Evolutionary conservation across 495 filamentous ascomycete species (phyloP).

Genomic region (Aspergillus conjunctus): DNA sequence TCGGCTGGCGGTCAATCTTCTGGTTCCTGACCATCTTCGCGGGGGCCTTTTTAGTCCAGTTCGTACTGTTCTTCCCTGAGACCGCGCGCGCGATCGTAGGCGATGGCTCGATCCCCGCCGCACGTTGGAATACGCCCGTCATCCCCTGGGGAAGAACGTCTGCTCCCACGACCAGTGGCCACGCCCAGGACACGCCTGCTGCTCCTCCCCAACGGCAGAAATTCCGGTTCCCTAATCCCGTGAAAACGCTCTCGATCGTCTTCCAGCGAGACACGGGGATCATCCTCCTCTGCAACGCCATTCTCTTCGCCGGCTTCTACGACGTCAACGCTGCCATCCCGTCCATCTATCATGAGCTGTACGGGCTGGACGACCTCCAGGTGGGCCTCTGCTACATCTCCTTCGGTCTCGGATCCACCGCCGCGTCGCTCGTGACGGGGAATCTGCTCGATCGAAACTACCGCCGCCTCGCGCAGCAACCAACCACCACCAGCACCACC

Average conservation of each 20-base stretch:
- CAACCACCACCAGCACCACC: too few species aligned
- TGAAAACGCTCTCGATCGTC: conserved; percentile 66
- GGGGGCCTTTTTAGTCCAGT: conserved; percentile 38
- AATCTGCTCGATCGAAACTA: conserved; percentile 66
- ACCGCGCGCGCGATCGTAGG: conserved; percentile 51
- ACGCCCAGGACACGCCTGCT: background rate
- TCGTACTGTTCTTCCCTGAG: conserved; percentile 46
- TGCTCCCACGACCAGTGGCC: conserved; percentile 4
- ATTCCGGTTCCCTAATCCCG: conserved; percentile 68
- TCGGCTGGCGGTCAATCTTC: conserved; percentile 73
- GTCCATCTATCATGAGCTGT: conserved; percentile 42
- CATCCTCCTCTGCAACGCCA: conserved; percentile 44
- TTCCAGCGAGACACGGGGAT: conserved; percentile 54
- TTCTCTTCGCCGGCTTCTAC: conserved; percentile 51
- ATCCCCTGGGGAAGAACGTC: background rate
- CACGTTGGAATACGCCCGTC: conserved; percentile 12
- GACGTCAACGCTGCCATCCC: conserved; percentile 46
- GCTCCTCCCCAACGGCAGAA: conserved; percentile 29
- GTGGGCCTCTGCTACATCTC: conserved; percentile 54
- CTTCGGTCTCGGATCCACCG: conserved; percentile 59
- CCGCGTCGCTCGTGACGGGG: conserved; percentile 86
- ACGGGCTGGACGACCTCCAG: conserved; percentile 51
- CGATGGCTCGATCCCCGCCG: conserved; percentile 35
- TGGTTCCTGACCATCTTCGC: conserved; percentile 70
- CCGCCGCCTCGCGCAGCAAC: conserved; percentile 45